Conservation (phyloP, 1,284 basidiomycete genomes). For the Inonotus hispidus region DNA sequence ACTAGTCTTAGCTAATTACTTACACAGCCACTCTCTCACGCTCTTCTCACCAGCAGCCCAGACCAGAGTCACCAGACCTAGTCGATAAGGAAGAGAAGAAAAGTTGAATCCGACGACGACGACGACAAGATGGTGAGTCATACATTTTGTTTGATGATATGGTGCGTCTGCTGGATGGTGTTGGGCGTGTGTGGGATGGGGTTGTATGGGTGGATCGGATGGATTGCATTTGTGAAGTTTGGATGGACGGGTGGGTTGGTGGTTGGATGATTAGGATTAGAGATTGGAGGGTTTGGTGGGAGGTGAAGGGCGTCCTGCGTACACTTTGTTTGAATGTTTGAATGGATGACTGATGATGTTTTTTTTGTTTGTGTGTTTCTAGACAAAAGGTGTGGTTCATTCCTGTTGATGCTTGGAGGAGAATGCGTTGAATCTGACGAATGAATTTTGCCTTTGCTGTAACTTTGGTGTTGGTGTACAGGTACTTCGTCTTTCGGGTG, state of each 20-base stretch:
- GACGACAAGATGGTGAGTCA: conserved; percentile 14
- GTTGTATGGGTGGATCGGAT: too few species aligned
- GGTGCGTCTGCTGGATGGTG: background rate
- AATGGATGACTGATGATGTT: conserved; percentile 10
- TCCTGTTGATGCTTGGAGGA: background rate
- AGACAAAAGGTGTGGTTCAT: conserved; percentile 70
- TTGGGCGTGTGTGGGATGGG: background rate
- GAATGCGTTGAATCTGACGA: background rate
- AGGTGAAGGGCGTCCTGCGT: conserved; percentile 22
- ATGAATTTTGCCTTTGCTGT: conserved; percentile 22
- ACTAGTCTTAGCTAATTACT: too few species aligned
- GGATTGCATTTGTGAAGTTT: background rate
- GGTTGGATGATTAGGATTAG: too few species aligned
- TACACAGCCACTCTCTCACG: background rate
- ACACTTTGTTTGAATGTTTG: background rate
- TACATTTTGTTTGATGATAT: background rate
- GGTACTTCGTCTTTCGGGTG: conserved; percentile 90
- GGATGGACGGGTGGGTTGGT: background rate
- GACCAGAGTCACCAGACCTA: too few species aligned
- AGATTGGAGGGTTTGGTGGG: too few species aligned
- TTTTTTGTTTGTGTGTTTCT: conserved; percentile 24
- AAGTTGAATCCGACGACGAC: background rate
- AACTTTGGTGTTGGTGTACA: conserved; percentile 29
- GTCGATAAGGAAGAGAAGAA: too few species aligned
- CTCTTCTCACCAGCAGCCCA: background rate